phyloP scores from a whole-genome alignment of 2,329 filamentous ascomycete species.

The Calonectria pseudoturangicola region DNA sequence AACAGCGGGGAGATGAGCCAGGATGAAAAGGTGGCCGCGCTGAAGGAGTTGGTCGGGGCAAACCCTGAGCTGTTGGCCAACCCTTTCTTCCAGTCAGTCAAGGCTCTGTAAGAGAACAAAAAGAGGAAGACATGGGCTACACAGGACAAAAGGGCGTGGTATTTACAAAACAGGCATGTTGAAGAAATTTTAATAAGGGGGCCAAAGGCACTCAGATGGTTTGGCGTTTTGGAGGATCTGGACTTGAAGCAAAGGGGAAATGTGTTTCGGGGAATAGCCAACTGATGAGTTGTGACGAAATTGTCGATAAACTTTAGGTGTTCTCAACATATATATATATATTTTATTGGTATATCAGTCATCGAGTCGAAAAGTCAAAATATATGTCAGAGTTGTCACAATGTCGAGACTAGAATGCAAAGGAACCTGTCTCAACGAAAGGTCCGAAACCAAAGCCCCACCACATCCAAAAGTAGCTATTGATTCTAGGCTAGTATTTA shows the following conservation, averaged over 20 bases:
- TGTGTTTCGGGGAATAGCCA: constrained; percentile 23
- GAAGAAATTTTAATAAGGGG: constrained; percentile 7
- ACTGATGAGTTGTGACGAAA: constrained; percentile 21
- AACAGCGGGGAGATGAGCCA: constrained; percentile 76
- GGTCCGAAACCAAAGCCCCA: not conserved
- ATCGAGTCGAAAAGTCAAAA: constrained; percentile 1
- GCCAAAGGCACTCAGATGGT: constrained; percentile 7
- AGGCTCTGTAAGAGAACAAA: constrained; percentile 66
- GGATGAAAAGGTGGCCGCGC: constrained; percentile 84
- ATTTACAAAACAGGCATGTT: constrained; percentile 31
- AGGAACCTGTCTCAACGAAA: not conserved
- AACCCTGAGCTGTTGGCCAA: constrained; percentile 80
- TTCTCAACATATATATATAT: not conserved
- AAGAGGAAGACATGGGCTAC: constrained; percentile 5
- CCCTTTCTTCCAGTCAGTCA: constrained; percentile 82
- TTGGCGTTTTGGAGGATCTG: constrained; percentile 32
- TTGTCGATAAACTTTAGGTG: constrained; percentile 12
- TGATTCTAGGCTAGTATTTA: too few relatives aligned
- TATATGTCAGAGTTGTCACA: not conserved
- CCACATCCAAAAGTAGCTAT: not conserved
- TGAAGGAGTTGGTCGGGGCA: constrained; percentile 86
- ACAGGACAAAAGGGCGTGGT: constrained; percentile 12
- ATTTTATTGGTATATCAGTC: not conserved
- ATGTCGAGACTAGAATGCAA: not conserved
- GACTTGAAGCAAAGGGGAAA: constrained; percentile 12